Evolutionary conservation across 352 stramenopile species (phyloP), one percentile per base, ranked within the genome.

Genomic region (Phytophthora sansomeana): DNA sequence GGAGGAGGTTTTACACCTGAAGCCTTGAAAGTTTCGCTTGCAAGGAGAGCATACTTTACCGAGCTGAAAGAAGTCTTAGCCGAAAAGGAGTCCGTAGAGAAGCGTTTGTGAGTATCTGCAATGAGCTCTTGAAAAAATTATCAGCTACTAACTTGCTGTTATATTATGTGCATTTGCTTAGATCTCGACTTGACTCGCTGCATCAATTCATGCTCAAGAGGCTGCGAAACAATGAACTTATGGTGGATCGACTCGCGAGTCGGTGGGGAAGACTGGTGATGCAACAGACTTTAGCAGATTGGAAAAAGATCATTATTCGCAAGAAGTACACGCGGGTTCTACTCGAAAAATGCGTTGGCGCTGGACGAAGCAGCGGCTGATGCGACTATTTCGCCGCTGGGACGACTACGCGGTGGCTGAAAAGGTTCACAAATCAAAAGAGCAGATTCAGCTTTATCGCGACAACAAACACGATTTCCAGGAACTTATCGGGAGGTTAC

Each of bases 321-420:
- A 88, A 88, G 39, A 91, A 91, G 33, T 91, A 89, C 63, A 89
- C 82, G 16, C 78, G 82, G 11, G 82, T 91, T 36, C 58, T 91
- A 44, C 67, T 91, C 0, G 74, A 24, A 85, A 89, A 58, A 89
- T 78, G 7, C 83, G 76, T 42, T 68, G 65, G 14, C 72, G 82
- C 1, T 89, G 82, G 82, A 61, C 67, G 13, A 86, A 78, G 49
- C 80, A 91, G 57, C 72, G 74, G 0, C 44, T 86, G 6, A 61
- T 64, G 21, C 65, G 73, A 5, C 46, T 87, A 16, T 87, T 91
- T 41, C 74, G 72, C 4, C 58, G 67, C 4, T 91, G 82, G 82
- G 69, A 64, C 0, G 65, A 79, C 44, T 83, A 71, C 14, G 51
- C 78, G 0, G 75, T 69, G n/a, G 33, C 55, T 14, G 72, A 74